phyloP scores from a whole-genome alignment of 2,329 filamentous ascomycete genomes.

The Phyllosticta citribraziliensis region DNA sequence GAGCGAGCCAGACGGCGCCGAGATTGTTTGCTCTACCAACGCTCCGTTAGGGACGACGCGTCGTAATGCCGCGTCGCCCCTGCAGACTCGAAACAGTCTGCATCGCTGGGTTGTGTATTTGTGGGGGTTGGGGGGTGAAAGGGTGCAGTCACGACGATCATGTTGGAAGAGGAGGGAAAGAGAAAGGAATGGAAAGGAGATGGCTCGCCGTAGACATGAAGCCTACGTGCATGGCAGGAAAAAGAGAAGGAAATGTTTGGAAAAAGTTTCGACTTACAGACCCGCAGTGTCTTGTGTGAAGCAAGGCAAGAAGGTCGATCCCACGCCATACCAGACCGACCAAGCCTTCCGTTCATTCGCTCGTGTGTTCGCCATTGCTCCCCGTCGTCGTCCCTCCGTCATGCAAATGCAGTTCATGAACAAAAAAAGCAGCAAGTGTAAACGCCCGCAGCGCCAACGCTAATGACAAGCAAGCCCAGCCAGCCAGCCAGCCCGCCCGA shows the following conservation, averaged over 20 bases:
- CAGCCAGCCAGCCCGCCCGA: background rate
- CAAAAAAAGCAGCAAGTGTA: background rate
- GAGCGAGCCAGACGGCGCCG: no score
- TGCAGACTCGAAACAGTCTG: constrained; percentile 32
- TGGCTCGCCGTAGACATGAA: background rate
- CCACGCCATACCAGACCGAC: no score
- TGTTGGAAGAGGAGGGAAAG: background rate
- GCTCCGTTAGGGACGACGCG: constrained; percentile 37
- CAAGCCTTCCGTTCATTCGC: no score
- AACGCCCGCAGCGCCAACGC: constrained; percentile 8
- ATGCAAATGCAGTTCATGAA: constrained; percentile 1
- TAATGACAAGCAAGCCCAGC: background rate
- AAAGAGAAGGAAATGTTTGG: background rate
- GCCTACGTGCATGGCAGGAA: background rate
- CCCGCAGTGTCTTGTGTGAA: background rate
- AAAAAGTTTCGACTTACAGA: background rate
- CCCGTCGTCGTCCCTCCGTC: background rate
- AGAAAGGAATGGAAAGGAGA: background rate
- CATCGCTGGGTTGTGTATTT: constrained; percentile 30
- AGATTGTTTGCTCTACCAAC: constrained; percentile 31
- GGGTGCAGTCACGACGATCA: background rate
- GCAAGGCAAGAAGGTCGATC: background rate
- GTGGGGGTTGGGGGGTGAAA: background rate
- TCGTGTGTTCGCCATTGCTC: no score
- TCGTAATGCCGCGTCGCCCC: constrained; percentile 25